phyloP scores from a whole-genome alignment of 1,284 basidiomycete genomes.

The Abortiporus biennis region DNA sequence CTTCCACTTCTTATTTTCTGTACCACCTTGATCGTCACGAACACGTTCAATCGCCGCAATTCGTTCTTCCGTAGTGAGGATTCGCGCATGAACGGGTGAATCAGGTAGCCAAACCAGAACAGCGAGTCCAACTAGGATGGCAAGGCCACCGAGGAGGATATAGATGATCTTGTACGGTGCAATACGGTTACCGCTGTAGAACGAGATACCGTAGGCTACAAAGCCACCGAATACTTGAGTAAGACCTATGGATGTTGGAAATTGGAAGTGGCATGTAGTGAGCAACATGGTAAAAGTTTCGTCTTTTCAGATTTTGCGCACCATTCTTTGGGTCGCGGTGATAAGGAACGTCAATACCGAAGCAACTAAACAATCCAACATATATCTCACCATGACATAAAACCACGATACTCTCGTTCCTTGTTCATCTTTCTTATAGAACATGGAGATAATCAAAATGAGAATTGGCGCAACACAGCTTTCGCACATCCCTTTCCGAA shows the following conservation, averaged over 20 bases:
- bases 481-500: constrained; percentile 53
- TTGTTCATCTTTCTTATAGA: constrained; percentile 68
- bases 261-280: neutral
- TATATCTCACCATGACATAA: constrained; percentile 52
- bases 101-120: constrained; percentile 62
- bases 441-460: constrained; percentile 61
- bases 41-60: constrained; percentile 62
- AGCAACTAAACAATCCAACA: neutral
- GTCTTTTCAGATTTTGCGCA: too few relatives aligned
- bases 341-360: neutral
- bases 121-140: constrained; percentile 50
- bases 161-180: constrained; percentile 61
- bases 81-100: constrained; percentile 54
- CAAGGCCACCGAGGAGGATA: constrained; percentile 52
- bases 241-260: constrained; percentile 42
- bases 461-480: constrained; percentile 58
- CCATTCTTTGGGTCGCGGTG: constrained; percentile 22
- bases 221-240: constrained; percentile 64
- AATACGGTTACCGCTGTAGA: constrained; percentile 39
- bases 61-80: constrained; percentile 54
- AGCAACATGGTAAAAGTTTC: neutral
- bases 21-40: constrained; percentile 62
- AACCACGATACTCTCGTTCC: constrained; percentile 56
- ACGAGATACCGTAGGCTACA: constrained; percentile 61
- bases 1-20: constrained; percentile 56